phyloP scores from a whole-genome alignment of 2,329 filamentous ascomycete genomes.

The Cryphonectria radicalis region DNA sequence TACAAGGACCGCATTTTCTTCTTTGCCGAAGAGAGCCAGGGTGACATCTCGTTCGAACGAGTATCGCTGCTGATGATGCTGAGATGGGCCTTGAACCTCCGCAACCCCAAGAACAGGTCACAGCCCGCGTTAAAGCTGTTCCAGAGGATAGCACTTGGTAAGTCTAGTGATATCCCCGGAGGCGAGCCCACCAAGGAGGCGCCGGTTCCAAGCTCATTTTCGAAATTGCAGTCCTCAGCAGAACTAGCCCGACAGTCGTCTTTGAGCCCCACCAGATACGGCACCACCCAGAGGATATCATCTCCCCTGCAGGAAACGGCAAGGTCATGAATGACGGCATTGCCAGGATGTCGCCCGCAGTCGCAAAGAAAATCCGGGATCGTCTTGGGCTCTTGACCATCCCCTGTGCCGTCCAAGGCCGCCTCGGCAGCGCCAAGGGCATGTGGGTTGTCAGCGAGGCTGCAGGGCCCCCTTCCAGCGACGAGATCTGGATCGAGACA shows the following conservation, averaged over 20 bases:
- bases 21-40: constrained; percentile 57
- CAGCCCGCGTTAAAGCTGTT: constrained; percentile 62
- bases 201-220: constrained; percentile 21
- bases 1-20: constrained; percentile 53
- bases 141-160: constrained; percentile 60
- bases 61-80: constrained; percentile 49
- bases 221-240: constrained; percentile 51
- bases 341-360: constrained; percentile 63
- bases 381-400: constrained; percentile 55
- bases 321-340: constrained; percentile 71
- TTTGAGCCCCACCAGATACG: constrained; percentile 53
- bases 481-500: constrained; percentile 67
- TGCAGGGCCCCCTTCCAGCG: constrained; percentile 42
- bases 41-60: constrained; percentile 42
- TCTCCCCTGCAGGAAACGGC: constrained; percentile 42
- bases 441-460: constrained; percentile 65
- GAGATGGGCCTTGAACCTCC: constrained; percentile 55
- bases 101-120: constrained; percentile 42
- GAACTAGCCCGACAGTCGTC: constrained; percentile 50
- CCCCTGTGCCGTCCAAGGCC: constrained; percentile 69
- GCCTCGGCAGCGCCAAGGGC: constrained; percentile 75
- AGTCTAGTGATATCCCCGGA: constrained; percentile 24
- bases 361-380: constrained; percentile 58
- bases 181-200: constrained; percentile 1
- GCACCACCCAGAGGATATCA: constrained; percentile 43